Evolutionary conservation across 2,329 filamentous ascomycete species (phyloP).

Genomic region (Aspergillus vadensis): DNA sequence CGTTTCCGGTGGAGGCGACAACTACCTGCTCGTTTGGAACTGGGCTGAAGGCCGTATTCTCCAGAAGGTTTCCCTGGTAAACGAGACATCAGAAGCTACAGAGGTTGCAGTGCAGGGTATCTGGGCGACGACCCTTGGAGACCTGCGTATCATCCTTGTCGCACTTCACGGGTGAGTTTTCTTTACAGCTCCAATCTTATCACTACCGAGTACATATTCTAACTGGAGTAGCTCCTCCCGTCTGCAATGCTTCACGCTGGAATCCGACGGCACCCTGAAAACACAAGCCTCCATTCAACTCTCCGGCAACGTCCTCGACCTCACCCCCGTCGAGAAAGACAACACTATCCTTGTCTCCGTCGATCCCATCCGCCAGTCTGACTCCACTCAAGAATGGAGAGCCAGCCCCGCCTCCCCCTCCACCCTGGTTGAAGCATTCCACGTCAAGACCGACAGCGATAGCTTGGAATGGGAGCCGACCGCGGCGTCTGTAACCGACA

Average conservation of each 20-base stretch:
- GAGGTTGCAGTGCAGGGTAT: constrained; percentile 55
- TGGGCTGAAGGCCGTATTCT: constrained; percentile 59
- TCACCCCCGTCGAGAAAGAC: constrained; percentile 38
- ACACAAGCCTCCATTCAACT: constrained; percentile 57
- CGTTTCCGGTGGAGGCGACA: constrained; percentile 84
- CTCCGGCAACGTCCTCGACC: constrained; percentile 66
- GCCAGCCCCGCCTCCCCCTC: constrained; percentile 21
- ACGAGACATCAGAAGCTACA: constrained; percentile 21
- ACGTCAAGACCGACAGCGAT: constrained; percentile 21
- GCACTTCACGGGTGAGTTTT: constrained; percentile 60
- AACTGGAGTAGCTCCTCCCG: constrained; percentile 63
- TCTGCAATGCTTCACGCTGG: constrained; percentile 67
- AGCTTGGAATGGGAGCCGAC: constrained; percentile 30
- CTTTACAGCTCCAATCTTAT: not conserved
- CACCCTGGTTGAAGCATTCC: constrained; percentile 36
- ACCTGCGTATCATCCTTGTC: constrained; percentile 47
- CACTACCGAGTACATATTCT: not conserved
- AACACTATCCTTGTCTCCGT: constrained; percentile 52
- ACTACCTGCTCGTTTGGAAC: constrained; percentile 76
- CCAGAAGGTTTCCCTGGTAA: constrained; percentile 34
- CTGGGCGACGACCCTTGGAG: constrained; percentile 41
- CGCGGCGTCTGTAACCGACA: constrained; percentile 22
- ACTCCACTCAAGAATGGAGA: constrained; percentile 50
- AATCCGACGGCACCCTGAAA: constrained; percentile 52
- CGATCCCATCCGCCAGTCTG: constrained; percentile 55